Evolutionary conservation across 192 early-diverging fungal species (phyloP).

Genomic region (Coemansia sp.): DNA sequence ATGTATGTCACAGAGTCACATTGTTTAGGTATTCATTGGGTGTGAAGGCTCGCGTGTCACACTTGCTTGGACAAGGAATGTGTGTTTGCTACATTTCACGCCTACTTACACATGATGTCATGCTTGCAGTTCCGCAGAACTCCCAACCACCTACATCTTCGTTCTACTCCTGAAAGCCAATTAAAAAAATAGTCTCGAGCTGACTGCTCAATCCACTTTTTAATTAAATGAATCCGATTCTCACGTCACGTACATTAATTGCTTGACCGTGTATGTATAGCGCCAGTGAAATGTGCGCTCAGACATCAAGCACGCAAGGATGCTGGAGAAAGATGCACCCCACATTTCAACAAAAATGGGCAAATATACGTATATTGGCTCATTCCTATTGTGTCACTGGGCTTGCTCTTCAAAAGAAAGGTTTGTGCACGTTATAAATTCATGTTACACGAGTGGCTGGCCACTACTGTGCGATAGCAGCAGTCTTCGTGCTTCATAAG

Average conservation of each 20-base stretch:
- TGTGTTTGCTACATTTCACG: neutral
- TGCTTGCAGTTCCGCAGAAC: neutral
- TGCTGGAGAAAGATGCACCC: too few relatives aligned
- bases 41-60: neutral
- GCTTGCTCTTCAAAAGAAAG: neutral
- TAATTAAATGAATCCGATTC: neutral
- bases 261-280: neutral
- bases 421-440: neutral
- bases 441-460: neutral
- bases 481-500: neutral
- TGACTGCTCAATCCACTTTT: neutral
- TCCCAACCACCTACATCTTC: neutral
- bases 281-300: neutral
- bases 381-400: neutral
- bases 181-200: neutral
- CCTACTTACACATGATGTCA: neutral
- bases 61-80: neutral
- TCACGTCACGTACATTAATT: neutral
- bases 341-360: neutral
- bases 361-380: neutral
- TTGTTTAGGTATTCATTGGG: neutral
- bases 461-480: neutral
- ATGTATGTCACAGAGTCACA: neutral
- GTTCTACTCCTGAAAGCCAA: neutral
- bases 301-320: neutral